These are phyloP conservation scores for Tetrahymena borealis DNA, from an alignment of 73 alveolate genomes.

Conservation along the genomic window DNA sequence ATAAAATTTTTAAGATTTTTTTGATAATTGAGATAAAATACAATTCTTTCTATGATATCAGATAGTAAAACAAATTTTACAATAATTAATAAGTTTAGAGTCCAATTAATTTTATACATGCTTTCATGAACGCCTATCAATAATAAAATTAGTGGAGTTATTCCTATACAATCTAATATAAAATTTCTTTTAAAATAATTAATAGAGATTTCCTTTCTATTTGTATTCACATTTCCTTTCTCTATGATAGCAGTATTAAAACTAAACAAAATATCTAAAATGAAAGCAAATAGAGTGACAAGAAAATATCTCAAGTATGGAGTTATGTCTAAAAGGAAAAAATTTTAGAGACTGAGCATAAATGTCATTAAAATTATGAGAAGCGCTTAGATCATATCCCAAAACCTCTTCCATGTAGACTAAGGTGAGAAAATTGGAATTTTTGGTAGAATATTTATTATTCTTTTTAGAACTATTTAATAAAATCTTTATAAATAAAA, in stretches of 20 bases:
- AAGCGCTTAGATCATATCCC: background rate
- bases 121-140: background rate
- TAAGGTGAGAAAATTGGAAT: background rate
- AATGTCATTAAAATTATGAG: background rate
- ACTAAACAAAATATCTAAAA: background rate
- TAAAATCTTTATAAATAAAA: background rate
- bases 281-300: background rate
- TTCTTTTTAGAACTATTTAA: background rate
- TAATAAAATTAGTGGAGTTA: background rate
- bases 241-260: background rate
- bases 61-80: background rate
- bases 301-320: background rate
- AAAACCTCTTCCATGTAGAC: background rate
- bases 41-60: background rate
- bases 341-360: background rate
- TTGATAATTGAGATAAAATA: background rate
- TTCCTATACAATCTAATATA: background rate
- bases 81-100: background rate
- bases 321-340: background rate
- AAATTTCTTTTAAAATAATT: background rate
- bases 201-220: background rate
- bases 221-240: background rate
- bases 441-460: background rate
- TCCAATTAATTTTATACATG: background rate
- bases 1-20: background rate